Percentiles rank a stretch among this genome's conserved stretches.
Conservation (phyloP, 805 yeast species). For the Saccharomycopsis schoenii region DNA sequence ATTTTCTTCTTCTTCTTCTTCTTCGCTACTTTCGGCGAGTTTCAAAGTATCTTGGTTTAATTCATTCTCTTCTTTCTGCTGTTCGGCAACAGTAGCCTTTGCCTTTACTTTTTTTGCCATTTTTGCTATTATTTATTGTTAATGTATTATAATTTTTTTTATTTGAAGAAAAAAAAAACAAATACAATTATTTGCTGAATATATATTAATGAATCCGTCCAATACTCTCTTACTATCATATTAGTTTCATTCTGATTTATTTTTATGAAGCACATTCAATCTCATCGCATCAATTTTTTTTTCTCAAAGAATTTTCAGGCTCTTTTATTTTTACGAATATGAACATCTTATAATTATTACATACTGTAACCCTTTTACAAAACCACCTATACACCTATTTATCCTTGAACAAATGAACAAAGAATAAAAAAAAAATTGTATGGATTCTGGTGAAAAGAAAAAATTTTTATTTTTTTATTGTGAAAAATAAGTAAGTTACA, state of each 20-base stretch:
- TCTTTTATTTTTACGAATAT: too few relatives aligned
- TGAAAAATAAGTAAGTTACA: neutral
- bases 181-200: too few relatives aligned
- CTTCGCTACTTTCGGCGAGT: conserved; percentile 21
- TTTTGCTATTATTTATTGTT: conserved; percentile 5
- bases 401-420: neutral
- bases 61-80: conserved; percentile 21
- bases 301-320: neutral
- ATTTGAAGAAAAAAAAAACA: too few relatives aligned
- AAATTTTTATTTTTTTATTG: neutral
- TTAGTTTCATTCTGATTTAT: neutral
- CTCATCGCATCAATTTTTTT: neutral
- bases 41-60: conserved; percentile 23
- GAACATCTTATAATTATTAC: neutral
- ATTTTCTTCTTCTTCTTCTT: conserved; percentile 15
- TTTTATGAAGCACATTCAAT: neutral
- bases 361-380: neutral
- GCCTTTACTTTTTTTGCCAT: conserved; percentile 14
- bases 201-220: neutral
- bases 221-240: neutral
- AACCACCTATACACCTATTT: too few relatives aligned
- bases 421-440: too few relatives aligned
- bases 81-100: conserved; percentile 15
- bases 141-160: neutral
- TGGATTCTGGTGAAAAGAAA: neutral